Conservation (phyloP, 371 early-diverging fungal species). For the Rhizopus sp. region DNA sequence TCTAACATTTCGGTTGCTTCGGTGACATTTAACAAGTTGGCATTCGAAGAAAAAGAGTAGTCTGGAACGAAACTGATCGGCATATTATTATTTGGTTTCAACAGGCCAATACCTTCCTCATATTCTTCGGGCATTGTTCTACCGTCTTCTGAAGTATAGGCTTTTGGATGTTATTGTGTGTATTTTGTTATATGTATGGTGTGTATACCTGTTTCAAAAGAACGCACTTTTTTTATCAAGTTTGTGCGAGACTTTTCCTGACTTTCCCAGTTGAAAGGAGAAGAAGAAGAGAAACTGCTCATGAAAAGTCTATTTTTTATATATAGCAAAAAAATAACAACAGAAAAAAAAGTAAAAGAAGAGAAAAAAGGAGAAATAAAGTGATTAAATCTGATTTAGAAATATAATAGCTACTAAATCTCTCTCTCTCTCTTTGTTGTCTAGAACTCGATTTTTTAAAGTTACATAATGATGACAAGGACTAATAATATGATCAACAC, state of each 20-base stretch:
- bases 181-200: background rate
- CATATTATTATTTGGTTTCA: background rate
- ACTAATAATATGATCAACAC: constrained; percentile 60
- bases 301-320: background rate
- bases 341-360: background rate
- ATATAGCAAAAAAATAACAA: background rate
- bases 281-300: background rate
- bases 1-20: constrained; percentile 45
- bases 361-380: no score
- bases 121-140: constrained; percentile 34
- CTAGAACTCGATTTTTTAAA: no score
- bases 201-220: constrained; percentile 24
- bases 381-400: no score
- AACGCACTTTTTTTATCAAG: constrained; percentile 6
- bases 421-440: no score
- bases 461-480: constrained; percentile 49
- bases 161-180: constrained; percentile 1
- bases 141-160: constrained; percentile 32
- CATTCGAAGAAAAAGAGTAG: constrained; percentile 33
- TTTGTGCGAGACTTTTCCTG: background rate
- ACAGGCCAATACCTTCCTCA: constrained; percentile 32
- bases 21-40: constrained; percentile 18
- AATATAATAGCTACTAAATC: no score
- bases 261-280: constrained; percentile 3
- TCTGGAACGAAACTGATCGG: constrained; percentile 13